Evolutionary conservation across 2,329 filamentous ascomycete genomes (phyloP).

Genomic region (Penicillium oxalicum): DNA sequence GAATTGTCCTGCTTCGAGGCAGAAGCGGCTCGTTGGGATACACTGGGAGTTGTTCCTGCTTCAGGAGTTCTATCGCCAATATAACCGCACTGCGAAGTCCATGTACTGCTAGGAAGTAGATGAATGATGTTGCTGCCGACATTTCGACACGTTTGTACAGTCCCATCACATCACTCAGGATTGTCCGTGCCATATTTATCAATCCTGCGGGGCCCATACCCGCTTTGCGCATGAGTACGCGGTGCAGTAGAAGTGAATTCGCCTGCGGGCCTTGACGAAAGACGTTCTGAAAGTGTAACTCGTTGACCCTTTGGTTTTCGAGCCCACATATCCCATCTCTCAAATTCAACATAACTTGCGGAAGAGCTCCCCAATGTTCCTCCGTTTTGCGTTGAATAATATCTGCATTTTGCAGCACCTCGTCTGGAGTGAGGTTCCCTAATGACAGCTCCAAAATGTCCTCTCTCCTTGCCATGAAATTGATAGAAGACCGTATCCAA

Average conservation of each 20-base stretch:
- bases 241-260: constrained; percentile 1
- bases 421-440: background rate
- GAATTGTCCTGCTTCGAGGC: background rate
- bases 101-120: background rate
- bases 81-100: background rate
- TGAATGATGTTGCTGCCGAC: background rate
- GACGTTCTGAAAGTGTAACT: background rate
- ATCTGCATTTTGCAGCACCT: background rate
- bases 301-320: background rate
- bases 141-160: background rate
- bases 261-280: constrained; percentile 2
- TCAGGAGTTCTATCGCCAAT: background rate
- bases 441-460: background rate
- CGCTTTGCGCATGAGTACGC: background rate
- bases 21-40: background rate
- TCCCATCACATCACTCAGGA: background rate
- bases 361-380: background rate
- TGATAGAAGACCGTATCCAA: background rate
- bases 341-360: background rate
- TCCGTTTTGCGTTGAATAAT: background rate
- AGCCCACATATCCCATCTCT: background rate
- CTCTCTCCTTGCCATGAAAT: background rate
- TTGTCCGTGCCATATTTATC: background rate
- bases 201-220: background rate
- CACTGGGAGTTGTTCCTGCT: background rate